Evolutionary conservation across 768 basidiomycete species (phyloP), one percentile per base, ranked within the genome.

Genomic region (Tremella yokohamensis): DNA sequence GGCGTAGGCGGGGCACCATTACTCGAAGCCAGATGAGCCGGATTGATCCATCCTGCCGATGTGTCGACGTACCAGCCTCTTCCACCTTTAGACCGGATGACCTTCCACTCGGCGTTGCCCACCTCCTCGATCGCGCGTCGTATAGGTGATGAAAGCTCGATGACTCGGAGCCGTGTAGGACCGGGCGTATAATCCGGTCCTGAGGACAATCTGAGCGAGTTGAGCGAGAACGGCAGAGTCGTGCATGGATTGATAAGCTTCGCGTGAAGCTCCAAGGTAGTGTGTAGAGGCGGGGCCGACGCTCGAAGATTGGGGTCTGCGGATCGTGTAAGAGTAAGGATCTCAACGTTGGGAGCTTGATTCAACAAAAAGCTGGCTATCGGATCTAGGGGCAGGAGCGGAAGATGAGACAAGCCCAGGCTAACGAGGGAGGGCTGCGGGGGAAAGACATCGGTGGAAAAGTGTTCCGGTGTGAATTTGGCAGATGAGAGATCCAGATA

Each of bases 1-100:
- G n/a, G n/a, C n/a, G 42, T 22, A 8, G 45, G 16, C 34, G 44
- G 42, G 4, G 15, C 53, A 16, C 42, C 24, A 39, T 54, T 54
- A 8, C 15, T 18, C 37, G 18, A 3, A 7, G 51, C 25, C 7
- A 34, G 18, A 3, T 15, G 15, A 7, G 29, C 51, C 22, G 22
- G 39, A 6, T 45, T 22, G 25, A 85, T 79, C 92, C 92, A 96
- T 2, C 86, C 88, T 60, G 85, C 85, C 20, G 88, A 88, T 0
- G 86, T 83, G 74, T 97, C 88, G 51, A 93, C 90, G 69, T 90
- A 96, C 92, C 93, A 98, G 2, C 90, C 92, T 20, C 94, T 79
- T 0, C 90, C 87, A 8, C 94, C 94, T 74, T 96, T 96, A 69
- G 89, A 90, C 58, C 84, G 81, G n/a, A 98, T 81, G 59, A 88